Evolutionary conservation across 2,329 filamentous ascomycete species (phyloP).

Genomic region (Stagonosporopsis vannaccii): DNA sequence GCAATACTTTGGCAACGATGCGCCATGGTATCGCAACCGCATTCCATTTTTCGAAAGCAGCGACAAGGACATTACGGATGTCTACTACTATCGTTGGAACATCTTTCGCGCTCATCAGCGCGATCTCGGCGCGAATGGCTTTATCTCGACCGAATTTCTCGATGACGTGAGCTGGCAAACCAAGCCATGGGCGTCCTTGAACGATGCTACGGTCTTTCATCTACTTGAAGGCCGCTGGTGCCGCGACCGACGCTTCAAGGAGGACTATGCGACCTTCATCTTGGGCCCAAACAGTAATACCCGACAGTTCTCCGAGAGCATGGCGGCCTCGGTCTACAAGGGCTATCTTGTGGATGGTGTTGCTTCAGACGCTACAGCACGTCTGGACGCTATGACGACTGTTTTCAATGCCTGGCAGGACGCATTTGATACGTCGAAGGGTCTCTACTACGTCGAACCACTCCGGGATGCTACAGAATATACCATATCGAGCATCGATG

Average conservation of each 20-base stretch:
- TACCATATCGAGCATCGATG: slow-evolving; percentile 55
- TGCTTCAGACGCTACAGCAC: slow-evolving; percentile 36
- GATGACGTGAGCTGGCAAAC: slow-evolving; percentile 55
- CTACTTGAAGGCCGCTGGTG: slow-evolving; percentile 55
- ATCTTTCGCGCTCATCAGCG: slow-evolving; percentile 56
- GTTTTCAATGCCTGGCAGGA: slow-evolving; percentile 52
- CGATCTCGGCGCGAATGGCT: slow-evolving; percentile 52
- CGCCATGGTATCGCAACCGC: slow-evolving; percentile 50
- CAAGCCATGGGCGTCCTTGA: slow-evolving; percentile 53
- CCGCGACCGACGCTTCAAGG: slow-evolving; percentile 54
- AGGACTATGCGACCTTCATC: slow-evolving; percentile 55
- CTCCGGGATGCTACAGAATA: slow-evolving; percentile 56
- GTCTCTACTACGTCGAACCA: slow-evolving; percentile 54
- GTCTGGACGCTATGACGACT: slow-evolving; percentile 48
- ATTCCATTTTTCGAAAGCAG: slow-evolving; percentile 53
- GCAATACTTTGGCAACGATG: slow-evolving; percentile 52
- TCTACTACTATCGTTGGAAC: slow-evolving; percentile 58
- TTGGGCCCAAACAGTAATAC: slow-evolving; percentile 50
- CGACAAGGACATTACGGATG: slow-evolving; percentile 49
- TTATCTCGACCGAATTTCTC: slow-evolving; percentile 56
- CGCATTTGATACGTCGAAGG: slow-evolving; percentile 50
- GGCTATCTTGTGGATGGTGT: slow-evolving; percentile 55
- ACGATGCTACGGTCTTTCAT: slow-evolving; percentile 56
- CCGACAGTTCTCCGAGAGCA: slow-evolving; percentile 55
- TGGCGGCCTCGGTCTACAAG: slow-evolving; percentile 52